phyloP scores from a whole-genome alignment of 768 basidiomycete species.

The Royoungia palumana region DNA sequence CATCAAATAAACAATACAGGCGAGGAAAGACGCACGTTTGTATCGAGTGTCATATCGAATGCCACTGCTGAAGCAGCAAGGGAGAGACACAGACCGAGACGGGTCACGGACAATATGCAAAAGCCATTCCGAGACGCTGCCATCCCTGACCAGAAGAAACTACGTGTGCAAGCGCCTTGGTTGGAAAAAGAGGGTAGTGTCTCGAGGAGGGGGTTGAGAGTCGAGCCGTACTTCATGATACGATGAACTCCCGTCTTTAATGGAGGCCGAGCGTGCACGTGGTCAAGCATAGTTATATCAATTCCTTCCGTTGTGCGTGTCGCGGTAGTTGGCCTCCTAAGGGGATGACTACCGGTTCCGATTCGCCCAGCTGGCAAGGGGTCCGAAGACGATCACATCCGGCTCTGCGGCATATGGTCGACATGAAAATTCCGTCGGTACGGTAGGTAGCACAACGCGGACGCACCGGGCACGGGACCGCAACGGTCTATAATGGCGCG shows the following conservation, averaged over 20 bases:
- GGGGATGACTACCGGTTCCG: slow-evolving; percentile 3
- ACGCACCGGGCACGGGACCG: not conserved
- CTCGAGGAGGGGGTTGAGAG: not conserved
- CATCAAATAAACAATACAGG: not conserved
- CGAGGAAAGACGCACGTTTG: slow-evolving; percentile 20
- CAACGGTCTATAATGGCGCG: not conserved
- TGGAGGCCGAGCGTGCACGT: slow-evolving; percentile 12
- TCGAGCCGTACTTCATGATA: not conserved
- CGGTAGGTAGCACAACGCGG: not conserved
- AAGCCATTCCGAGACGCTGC: slow-evolving; percentile 1
- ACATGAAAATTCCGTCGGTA: not conserved
- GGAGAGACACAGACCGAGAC: slow-evolving; percentile 13
- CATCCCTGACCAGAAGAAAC: slow-evolving; percentile 3
- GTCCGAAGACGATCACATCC: not conserved
- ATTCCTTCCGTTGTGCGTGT: slow-evolving; percentile 8
- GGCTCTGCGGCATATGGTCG: not conserved
- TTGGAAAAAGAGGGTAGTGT: not conserved
- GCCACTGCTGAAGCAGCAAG: slow-evolving; percentile 14
- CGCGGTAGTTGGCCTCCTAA: not conserved
- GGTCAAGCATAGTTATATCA: slow-evolving; percentile 6
- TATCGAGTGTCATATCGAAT: slow-evolving; percentile 24
- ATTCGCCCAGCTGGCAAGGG: slow-evolving; percentile 15
- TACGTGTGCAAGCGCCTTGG: not conserved
- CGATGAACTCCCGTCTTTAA: slow-evolving; percentile 8
- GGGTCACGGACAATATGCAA: slow-evolving; percentile 5